Conservation (phyloP, 169 alveolate species). For the Eimeria acervulina region DNA sequence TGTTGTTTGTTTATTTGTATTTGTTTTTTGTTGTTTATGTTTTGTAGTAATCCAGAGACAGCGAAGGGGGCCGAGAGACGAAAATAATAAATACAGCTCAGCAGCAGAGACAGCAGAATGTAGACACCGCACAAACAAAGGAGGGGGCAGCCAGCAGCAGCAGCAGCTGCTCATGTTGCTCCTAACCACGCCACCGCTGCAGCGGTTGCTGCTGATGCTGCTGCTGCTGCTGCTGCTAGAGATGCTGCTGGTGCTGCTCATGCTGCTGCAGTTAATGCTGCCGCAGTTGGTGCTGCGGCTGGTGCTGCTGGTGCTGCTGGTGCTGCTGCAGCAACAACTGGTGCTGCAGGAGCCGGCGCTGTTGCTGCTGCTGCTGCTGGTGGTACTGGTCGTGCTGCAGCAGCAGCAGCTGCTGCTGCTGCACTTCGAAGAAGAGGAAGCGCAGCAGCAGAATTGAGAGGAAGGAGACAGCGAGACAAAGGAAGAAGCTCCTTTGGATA, state of each 20-base stretch:
- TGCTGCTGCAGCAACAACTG: too few species aligned
- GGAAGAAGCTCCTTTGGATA: background rate
- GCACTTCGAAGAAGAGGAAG: background rate
- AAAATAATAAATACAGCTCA: background rate
- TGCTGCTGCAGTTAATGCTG: background rate
- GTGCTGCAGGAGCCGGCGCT: too few species aligned
- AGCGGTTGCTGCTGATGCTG: too few species aligned
- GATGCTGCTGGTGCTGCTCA: too few species aligned
- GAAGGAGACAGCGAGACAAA: background rate
- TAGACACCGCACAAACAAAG: background rate
- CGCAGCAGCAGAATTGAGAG: background rate
- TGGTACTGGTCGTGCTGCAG: too few species aligned
- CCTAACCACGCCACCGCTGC: background rate
- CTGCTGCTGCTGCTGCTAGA: too few species aligned
- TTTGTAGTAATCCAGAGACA: too few species aligned
- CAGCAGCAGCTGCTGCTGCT: slow-evolving; percentile 1
- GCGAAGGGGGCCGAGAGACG: background rate
- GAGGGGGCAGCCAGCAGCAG: slow-evolving; percentile 24
- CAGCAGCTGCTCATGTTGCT: slow-evolving; percentile 28
- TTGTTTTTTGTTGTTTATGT: too few species aligned
- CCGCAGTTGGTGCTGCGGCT: too few species aligned
- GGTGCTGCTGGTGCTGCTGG: too few species aligned
- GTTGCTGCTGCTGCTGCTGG: too few species aligned
- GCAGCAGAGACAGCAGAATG: background rate
- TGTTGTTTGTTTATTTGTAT: too few species aligned